Conservation (phyloP, 2,329 filamentous ascomycete genomes). For the Mycosphaerella sp. region DNA sequence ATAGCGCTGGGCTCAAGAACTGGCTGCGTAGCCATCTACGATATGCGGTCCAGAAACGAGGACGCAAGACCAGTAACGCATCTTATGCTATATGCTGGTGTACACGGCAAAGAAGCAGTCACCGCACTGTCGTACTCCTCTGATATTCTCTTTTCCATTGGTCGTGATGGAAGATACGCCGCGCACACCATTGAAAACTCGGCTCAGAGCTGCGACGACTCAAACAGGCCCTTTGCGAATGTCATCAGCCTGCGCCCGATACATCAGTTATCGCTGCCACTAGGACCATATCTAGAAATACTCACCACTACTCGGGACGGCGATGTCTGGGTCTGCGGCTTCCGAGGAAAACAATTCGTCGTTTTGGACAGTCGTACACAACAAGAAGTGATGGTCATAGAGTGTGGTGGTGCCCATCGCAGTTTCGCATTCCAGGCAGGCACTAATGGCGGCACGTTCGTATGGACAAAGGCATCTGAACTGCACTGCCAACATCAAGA, state of each 20-base stretch:
- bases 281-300: constrained; percentile 71
- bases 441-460: constrained; percentile 49
- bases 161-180: constrained; percentile 69
- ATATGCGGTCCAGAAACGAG: background rate
- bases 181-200: constrained; percentile 47
- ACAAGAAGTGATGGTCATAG: constrained; percentile 62
- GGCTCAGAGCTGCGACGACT: constrained; percentile 10
- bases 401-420: constrained; percentile 80
- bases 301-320: constrained; percentile 52
- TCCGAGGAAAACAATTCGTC: constrained; percentile 71
- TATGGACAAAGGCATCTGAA: constrained; percentile 64
- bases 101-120: constrained; percentile 57
- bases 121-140: constrained; percentile 51
- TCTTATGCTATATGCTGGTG: constrained; percentile 3
- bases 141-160: constrained; percentile 60
- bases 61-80: background rate
- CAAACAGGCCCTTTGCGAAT: background rate
- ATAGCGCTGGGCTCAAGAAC: constrained; percentile 50
- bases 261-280: constrained; percentile 63
- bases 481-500: constrained; percentile 22
- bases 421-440: constrained; percentile 57
- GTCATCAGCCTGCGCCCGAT: constrained; percentile 46
- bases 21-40: constrained; percentile 46
- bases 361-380: constrained; percentile 71
- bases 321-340: constrained; percentile 70